Base-by-base conservation (phyloP, 2,329 filamentous ascomycete genomes). In the Phyllosticta citriasiana region DNA sequence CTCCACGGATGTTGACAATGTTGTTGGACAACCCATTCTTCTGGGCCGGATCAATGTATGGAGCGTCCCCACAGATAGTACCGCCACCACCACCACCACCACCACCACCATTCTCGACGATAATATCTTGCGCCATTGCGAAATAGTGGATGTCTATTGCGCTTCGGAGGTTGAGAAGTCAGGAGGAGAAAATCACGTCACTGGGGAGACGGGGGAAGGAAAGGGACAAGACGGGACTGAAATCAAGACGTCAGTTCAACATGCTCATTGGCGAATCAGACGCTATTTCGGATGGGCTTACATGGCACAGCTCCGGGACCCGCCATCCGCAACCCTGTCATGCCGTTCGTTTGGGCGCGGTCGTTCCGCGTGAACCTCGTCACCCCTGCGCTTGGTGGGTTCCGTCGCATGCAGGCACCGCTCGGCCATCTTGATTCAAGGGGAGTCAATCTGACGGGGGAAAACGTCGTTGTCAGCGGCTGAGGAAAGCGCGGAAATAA, bases 1-100 rank as follows among this genome's bases (percentile, higher is more conserved):
- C 82, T 65, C 81, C 79, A 65, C 90, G 89, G 65, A 97, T 96
- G 73, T 97, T 90, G 71, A 94, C 85, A 68, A 97, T 95, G 68
- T 88, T 95, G 68, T 88, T 79, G 63, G 72, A 47, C 4, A 16
- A n/a, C n/a, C 40, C 40, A 47, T 47, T 47, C 40, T n/a, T 47
- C 40, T 47, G 40, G 14, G 40, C 12, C 40, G 40, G 16, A 19
- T 47, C 40, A 19, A 7, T 16, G 40, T 16, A 47, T 47, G 35
- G 40, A n/a, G 40, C 40, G 40, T 47, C 40, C 40, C 40, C 40
- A 47, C 14, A n/a, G 40, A 14, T 14, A n/a, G 33, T 40, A 4
- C 40, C 10, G 33, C 33, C 33, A 40, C 33, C 19, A 22, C 19
- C 40, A 47, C 16, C 40, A n/a, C n/a, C n/a, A n/a, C n/a, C n/a